Base-by-base conservation (phyloP, 495 filamentous ascomycete genomes). In the Penicillium mononematosum region DNA sequence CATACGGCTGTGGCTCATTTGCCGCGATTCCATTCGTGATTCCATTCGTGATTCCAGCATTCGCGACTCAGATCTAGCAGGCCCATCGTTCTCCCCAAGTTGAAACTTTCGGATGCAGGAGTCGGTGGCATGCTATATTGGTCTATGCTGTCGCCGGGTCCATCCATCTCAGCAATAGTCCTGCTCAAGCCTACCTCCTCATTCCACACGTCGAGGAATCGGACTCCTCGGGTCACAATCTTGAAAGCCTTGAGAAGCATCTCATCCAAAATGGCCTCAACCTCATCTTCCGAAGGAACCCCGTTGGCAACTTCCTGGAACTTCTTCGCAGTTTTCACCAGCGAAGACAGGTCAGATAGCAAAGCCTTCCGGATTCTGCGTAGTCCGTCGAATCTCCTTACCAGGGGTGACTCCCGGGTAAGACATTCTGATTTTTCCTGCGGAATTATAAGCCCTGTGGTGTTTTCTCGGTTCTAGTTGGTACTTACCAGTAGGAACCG, bases 171-270 rank as follows among this genome's bases (percentile, higher is more conserved):
- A 20, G 81, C 78, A 45, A 87, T 81, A 25, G 85, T 85, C 55
- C 81, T 77, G 71, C 83, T 83, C 42, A 87, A 69, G 44, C 82
- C 78, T 31, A 86, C 82, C 53, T 91, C 88, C 54, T 93, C 85
- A 24, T 90, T 85, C 80, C 91, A 88, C 5, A 92, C 79, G 65
- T 99, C 95, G n/a, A 97, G 78, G 68, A 99, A 97, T 57, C 85
- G 82, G 50, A 97, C 91, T 36, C 89, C 90, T 55, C 92, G 88
- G 53, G 85, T 91, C n/a, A 95, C 89, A 55, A 97, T 90, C 63
- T 89, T 93, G 76, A 95, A 98, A 0, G 91, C 92, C 67, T 92
- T 92, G 48, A 96, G 73, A 11, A 97, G 85, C 84, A 98, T 89
- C 68, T 96, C 91, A 68, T 97, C 93, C 49, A 96, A 78, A 31